Percentiles rank a stretch among this genome's conserved stretches.
Conservation (phyloP, 208 protist species). For the Trypanosomatidae sp. region DNA sequence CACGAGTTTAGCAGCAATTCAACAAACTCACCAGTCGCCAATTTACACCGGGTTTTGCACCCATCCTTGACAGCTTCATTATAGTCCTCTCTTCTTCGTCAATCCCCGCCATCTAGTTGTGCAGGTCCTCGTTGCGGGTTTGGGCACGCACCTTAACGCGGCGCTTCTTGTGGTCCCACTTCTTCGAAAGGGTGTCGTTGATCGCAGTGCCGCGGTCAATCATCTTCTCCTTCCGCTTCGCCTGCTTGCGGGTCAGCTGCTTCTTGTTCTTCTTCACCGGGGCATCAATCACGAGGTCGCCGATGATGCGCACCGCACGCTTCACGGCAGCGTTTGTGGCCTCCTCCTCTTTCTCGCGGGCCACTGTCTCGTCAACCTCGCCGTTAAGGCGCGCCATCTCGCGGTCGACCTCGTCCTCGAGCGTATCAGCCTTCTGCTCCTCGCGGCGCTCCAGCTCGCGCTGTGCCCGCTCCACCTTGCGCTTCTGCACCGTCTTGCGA, state of each 20-base stretch:
- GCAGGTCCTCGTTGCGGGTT: conserved; percentile 81
- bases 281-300: conserved; percentile 64
- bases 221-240: conserved; percentile 59
- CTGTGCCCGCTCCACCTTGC: conserved; percentile 64
- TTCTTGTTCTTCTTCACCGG: conserved; percentile 64
- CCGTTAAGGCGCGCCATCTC: conserved; percentile 62
- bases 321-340: conserved; percentile 25
- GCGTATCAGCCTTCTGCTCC: conserved; percentile 27
- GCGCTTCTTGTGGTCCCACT: conserved; percentile 76
- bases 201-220: conserved; percentile 58
- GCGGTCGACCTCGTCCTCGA: conserved; percentile 61
- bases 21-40: too few relatives aligned
- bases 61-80: too few relatives aligned
- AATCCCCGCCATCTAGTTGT: conserved; percentile 25
- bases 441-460: conserved; percentile 51
- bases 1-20: too few relatives aligned
- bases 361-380: conserved; percentile 14
- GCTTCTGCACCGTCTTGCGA: conserved; percentile 87
- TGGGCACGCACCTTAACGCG: conserved; percentile 83
- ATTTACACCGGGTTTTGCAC: too few relatives aligned
- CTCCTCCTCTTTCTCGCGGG: neutral
- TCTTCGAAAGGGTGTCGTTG: conserved; percentile 49
- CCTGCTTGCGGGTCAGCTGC: conserved; percentile 73
- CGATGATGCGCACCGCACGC: conserved; percentile 51
- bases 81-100: too few relatives aligned